A percentile compares a stretch with the other conserved stretches of the same genome.
Conservation (phyloP, 345 rosid species). For the Arabis hirsuta region DNA sequence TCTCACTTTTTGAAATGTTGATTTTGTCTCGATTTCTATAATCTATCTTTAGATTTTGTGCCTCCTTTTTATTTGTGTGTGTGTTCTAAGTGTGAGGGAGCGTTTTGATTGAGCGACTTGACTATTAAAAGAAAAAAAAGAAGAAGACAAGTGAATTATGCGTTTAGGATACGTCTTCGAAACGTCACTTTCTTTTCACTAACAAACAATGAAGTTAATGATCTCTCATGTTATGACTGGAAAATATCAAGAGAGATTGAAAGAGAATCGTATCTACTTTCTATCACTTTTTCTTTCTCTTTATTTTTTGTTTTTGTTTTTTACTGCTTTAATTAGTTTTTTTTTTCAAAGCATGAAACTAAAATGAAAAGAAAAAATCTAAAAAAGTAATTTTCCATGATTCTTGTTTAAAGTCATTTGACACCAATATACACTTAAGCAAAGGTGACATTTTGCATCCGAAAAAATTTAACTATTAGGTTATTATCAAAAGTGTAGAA, state of each 20-base stretch:
- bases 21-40: constrained; percentile 39
- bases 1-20: constrained; percentile 42
- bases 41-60: constrained; percentile 45
- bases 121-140: constrained; percentile 24
- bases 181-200: constrained; percentile 44
- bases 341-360: not conserved
- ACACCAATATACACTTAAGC: too few relatives aligned
- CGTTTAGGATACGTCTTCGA: constrained; percentile 44
- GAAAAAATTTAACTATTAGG: too few relatives aligned
- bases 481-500: too few relatives aligned
- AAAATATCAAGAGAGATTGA: constrained; percentile 36
- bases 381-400: not conserved
- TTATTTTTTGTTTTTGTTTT: not conserved
- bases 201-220: constrained; percentile 39
- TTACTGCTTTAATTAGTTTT: not conserved
- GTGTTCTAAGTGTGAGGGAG: constrained; percentile 44
- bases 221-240: constrained; percentile 36
- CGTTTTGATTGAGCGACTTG: constrained; percentile 45
- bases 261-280: constrained; percentile 45
- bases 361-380: not conserved
- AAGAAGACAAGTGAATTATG: constrained; percentile 43
- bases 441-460: too few relatives aligned
- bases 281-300: constrained; percentile 37
- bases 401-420: too few relatives aligned
- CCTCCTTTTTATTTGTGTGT: constrained; percentile 18